A percentile compares a stretch with the other conserved stretches of the same genome.
Conservation (phyloP, 768 basidiomycete genomes). For the Kwoniella pini region DNA sequence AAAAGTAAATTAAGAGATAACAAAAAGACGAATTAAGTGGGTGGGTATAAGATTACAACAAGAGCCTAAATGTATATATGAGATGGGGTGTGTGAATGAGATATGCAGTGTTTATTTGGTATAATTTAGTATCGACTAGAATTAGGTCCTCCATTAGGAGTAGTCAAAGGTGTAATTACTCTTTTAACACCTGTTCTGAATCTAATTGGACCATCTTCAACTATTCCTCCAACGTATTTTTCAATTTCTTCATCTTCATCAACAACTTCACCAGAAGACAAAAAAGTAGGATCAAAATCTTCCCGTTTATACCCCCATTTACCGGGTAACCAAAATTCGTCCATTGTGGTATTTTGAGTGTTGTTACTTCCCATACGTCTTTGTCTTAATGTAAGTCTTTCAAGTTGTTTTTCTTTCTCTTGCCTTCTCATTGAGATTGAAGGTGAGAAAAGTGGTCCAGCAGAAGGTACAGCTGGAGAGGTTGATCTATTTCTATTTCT, state of each 20-base stretch:
- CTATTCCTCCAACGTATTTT: conserved; percentile 24
- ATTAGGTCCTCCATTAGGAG: conserved; percentile 6
- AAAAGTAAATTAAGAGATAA: too few relatives aligned
- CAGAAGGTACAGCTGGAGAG: conserved; percentile 24
- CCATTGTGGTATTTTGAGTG: neutral
- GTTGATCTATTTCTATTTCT: neutral
- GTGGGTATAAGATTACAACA: too few relatives aligned
- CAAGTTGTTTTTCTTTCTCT: conserved; percentile 27
- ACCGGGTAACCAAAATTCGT: conserved; percentile 31
- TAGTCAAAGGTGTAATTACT: conserved; percentile 14
- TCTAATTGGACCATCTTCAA: conserved; percentile 37
- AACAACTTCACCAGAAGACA: neutral
- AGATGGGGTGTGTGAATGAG: neutral
- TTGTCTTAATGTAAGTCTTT: conserved; percentile 21
- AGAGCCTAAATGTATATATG: neutral
- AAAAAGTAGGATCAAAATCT: conserved; percentile 26
- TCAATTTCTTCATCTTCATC: conserved; percentile 23
- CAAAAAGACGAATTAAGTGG: too few relatives aligned
- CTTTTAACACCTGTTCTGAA: conserved; percentile 24
- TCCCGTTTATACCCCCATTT: conserved; percentile 30
- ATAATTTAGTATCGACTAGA: neutral
- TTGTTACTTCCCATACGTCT: conserved; percentile 18
- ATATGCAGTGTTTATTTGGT: neutral
- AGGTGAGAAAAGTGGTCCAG: conserved; percentile 41
- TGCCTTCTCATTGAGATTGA: conserved; percentile 21